Conservation (phyloP, 345 rosid species). For the Eucalyptus virginea region DNA sequence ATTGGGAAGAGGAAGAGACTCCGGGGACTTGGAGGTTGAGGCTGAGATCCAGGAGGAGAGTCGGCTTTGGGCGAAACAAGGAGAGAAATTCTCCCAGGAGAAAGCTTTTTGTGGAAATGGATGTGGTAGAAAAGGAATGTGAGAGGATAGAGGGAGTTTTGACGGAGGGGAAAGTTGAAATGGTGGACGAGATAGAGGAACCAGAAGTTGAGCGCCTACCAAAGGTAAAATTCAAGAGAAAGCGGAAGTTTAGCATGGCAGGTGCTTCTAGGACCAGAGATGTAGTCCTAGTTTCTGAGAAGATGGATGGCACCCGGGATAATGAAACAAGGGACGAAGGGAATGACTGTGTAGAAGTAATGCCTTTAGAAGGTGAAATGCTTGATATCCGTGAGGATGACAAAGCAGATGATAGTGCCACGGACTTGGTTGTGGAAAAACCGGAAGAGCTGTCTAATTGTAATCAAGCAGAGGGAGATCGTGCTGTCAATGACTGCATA, state of each 20-base stretch:
- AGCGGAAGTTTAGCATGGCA: not conserved
- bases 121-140: not conserved
- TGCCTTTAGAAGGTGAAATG: not conserved
- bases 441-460: not conserved
- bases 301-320: slow-evolving; percentile 11
- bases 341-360: not conserved
- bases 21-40: slow-evolving; percentile 56
- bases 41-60: slow-evolving; percentile 39
- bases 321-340: not conserved
- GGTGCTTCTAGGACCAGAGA: slow-evolving; percentile 12
- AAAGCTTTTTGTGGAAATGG: slow-evolving; percentile 37
- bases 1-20: slow-evolving; percentile 6
- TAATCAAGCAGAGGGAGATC: not conserved
- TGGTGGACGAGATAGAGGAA: not conserved
- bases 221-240: not conserved
- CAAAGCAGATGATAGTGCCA: not conserved
- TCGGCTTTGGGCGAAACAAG: not conserved
- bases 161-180: not conserved
- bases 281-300: slow-evolving; percentile 15
- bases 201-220: not conserved
- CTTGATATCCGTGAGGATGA: slow-evolving; percentile 5
- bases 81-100: slow-evolving; percentile 11
- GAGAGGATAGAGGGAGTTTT: not conserved
- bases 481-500: not conserved
- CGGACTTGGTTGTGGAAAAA: not conserved